Evolutionary conservation across 1,284 basidiomycete genomes (phyloP).

Genomic region (Neonothopanus nambi): DNA sequence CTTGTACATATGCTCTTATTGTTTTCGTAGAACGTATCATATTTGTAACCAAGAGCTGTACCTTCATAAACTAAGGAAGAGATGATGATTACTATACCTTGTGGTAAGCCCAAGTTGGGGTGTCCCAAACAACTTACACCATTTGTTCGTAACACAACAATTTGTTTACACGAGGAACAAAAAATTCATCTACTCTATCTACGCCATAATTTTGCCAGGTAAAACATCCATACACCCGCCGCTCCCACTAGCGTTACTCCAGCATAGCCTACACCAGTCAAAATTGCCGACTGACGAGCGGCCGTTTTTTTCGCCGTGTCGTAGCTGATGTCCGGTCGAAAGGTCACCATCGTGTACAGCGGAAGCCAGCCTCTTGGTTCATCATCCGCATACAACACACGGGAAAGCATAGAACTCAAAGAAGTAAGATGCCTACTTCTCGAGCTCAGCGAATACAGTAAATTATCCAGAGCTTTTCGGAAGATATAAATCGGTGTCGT

Average conservation of each 20-base stretch:
- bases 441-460: slow-evolving; percentile 66
- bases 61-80: background rate
- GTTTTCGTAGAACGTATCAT: slow-evolving; percentile 7
- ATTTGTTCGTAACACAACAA: background rate
- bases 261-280: slow-evolving; percentile 46
- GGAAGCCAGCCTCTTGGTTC: slow-evolving; percentile 82
- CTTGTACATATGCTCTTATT: slow-evolving; percentile 12
- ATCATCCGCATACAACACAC: slow-evolving; percentile 53
- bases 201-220: slow-evolving; percentile 17
- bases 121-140: slow-evolving; percentile 1
- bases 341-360: slow-evolving; percentile 96
- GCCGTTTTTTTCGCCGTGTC: slow-evolving; percentile 68
- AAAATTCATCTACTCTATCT: slow-evolving; percentile 1
- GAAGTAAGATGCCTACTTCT: slow-evolving; percentile 43
- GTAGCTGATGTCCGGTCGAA: slow-evolving; percentile 92
- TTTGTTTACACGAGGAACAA: slow-evolving; percentile 33
- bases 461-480: slow-evolving; percentile 79
- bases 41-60: background rate
- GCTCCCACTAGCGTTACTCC: slow-evolving; percentile 45
- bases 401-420: slow-evolving; percentile 41
- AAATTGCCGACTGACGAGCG: slow-evolving; percentile 54
- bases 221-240: slow-evolving; percentile 41
- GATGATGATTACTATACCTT: slow-evolving; percentile 15
- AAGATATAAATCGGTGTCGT: slow-evolving; percentile 81
- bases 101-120: background rate